phyloP scores from a whole-genome alignment of 495 filamentous ascomycete genomes.

The Tuber indicum region DNA sequence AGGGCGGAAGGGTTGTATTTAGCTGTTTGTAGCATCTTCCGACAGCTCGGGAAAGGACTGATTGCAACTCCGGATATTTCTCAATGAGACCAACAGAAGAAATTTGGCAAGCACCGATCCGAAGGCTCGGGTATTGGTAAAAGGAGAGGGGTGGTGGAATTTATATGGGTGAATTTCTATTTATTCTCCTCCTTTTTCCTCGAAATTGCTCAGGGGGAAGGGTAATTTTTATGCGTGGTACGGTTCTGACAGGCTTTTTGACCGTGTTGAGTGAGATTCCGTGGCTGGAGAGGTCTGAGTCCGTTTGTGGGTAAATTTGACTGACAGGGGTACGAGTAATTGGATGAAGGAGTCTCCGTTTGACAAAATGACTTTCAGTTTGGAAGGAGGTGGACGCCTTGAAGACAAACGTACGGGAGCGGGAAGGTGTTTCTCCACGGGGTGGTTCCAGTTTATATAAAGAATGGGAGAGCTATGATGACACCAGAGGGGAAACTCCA shows the following conservation, averaged over 20 bases:
- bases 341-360: slow-evolving; percentile 9
- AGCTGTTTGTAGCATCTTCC: background rate
- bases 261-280: background rate
- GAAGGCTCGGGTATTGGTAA: background rate
- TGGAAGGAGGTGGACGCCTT: background rate
- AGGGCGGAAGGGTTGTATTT: background rate
- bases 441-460: slow-evolving; percentile 30
- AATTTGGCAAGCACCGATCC: background rate
- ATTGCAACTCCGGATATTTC: background rate
- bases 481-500: slow-evolving; percentile 2
- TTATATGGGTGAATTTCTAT: slow-evolving; percentile 7
- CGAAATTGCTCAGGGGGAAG: slow-evolving; percentile 9
- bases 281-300: slow-evolving; percentile 3
- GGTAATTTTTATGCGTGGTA: slow-evolving; percentile 20
- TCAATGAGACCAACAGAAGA: background rate
- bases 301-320: slow-evolving; percentile 2
- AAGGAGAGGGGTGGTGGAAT: background rate
- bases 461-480: slow-evolving; percentile 10
- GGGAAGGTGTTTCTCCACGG: slow-evolving; percentile 18
- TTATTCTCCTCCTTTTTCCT: background rate
- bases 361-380: slow-evolving; percentile 11
- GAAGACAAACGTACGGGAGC: slow-evolving; percentile 28
- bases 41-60: background rate
- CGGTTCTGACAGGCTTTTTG: background rate
- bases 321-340: slow-evolving; percentile 4